Conservation (phyloP, 78 protist genomes). For the Salpingoeca rosetta region DNA sequence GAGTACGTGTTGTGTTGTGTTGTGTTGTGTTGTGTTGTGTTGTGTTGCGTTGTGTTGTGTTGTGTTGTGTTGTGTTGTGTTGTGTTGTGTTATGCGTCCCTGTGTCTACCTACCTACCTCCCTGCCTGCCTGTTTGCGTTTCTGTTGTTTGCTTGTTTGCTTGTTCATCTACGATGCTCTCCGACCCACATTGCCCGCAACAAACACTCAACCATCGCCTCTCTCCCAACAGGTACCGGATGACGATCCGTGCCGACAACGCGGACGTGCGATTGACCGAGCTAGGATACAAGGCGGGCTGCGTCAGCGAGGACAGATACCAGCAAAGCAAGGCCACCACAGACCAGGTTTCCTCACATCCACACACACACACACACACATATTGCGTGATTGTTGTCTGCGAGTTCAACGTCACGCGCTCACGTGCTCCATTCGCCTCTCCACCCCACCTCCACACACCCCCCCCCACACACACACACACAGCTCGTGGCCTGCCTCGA, state of each 20-base stretch:
- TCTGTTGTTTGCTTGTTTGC: neutral
- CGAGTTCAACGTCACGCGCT: neutral
- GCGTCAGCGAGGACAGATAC: neutral
- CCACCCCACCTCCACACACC: neutral
- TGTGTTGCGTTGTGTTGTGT: neutral
- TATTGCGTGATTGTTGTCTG: neutral
- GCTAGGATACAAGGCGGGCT: neutral
- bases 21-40: neutral
- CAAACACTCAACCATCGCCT: no score
- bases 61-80: neutral
- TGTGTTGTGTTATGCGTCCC: neutral
- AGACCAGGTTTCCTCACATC: neutral
- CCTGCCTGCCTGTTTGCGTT: neutral
- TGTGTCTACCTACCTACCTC: neutral
- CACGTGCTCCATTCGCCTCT: neutral
- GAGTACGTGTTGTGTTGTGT: neutral
- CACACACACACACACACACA: neutral
- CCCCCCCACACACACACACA: neutral
- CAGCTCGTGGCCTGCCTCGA: neutral
- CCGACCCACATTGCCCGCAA: no score
- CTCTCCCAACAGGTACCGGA: neutral
- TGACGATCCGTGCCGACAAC: constrained; percentile 74
- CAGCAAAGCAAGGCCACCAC: no score
- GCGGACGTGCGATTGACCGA: constrained; percentile 73
- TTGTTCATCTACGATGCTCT: no score